phyloP scores from a whole-genome alignment of 2,329 filamentous ascomycete species.

The Epichloe hybrida region DNA sequence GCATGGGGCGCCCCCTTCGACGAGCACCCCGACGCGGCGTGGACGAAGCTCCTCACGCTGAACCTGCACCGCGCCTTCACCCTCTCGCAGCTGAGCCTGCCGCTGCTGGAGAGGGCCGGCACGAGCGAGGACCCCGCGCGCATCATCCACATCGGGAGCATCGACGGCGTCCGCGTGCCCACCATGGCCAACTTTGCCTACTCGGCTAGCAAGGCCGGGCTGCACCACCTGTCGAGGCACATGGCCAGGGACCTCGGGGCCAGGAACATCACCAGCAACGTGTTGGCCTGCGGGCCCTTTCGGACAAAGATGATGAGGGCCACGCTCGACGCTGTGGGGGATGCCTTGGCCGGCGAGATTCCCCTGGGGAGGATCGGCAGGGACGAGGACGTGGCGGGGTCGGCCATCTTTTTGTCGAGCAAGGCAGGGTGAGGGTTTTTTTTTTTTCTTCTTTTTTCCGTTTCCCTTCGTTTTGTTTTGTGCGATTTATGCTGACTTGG shows the following conservation, averaged over 20 bases:
- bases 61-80: constrained; percentile 58
- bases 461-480: constrained; percentile 31
- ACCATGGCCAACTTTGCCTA: constrained; percentile 46
- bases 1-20: constrained; percentile 51
- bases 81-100: constrained; percentile 47
- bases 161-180: constrained; percentile 50
- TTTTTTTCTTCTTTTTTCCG: not conserved
- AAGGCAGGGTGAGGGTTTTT: constrained; percentile 40
- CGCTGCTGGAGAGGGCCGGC: constrained; percentile 39
- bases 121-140: constrained; percentile 33
- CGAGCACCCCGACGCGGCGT: constrained; percentile 43
- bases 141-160: constrained; percentile 51
- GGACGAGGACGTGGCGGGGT: constrained; percentile 55
- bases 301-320: constrained; percentile 56
- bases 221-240: constrained; percentile 49
- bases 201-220: constrained; percentile 46
- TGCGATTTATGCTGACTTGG: not conserved
- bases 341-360: constrained; percentile 41
- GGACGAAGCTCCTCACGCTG: constrained; percentile 46
- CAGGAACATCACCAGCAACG: constrained; percentile 49
- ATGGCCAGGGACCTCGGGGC: constrained; percentile 47
- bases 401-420: constrained; percentile 57
- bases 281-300: constrained; percentile 59
- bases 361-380: constrained; percentile 55
- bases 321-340: constrained; percentile 40